Evolutionary conservation across 1,284 basidiomycete species (phyloP), one percentile per base, ranked within the genome.

Genomic region (Psilocybe mexicana): DNA sequence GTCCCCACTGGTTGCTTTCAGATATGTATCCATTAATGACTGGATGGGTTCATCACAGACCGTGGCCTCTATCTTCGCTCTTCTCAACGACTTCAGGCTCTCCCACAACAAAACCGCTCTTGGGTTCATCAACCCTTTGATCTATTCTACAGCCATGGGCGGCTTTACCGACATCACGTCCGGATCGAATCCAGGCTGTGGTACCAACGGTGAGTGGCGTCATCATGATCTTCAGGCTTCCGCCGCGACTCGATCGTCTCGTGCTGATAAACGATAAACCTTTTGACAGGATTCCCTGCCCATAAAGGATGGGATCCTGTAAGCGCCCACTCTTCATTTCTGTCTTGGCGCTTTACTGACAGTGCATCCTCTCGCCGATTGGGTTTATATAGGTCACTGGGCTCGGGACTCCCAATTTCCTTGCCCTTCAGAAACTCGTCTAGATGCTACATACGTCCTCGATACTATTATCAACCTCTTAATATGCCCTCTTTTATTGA

Each of bases 121-220:
- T 26, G 85, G 85, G 1, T 87, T 87, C 73, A 72, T 88, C 49
- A 87, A 88, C 67, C 85, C 84, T 2, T 70, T 84, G 30, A 70
- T 87, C 52, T 87, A 87, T 66, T 76, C 79, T 0, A 76, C 68
- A 2, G 78, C 75, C 25, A 67, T 69, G 1, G 62, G 68, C 2
- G 83, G 79, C 24, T 81, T 88, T 68, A 87, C 83, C 64, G 86
- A 88, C 66, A 86, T 88, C 62, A 79, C 74, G 0, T 79, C 79
- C 5, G 85, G 86, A 5, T 70, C 70, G 14, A 79, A 79, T 62
- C 76, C 77, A 14, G 77, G 78, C 43, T 80, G 79, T 59, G 70
- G 71, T 1, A 74, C 68, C 11, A 66, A 61, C 54, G 77, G 77
- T 73, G 59, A 60, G 30, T 6, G 30, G 8, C 8, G 8, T 30